These are phyloP conservation scores for Pseudotsuga menziesii DNA, from an alignment of 75 land plant genomes.

Conservation along the genomic window DNA sequence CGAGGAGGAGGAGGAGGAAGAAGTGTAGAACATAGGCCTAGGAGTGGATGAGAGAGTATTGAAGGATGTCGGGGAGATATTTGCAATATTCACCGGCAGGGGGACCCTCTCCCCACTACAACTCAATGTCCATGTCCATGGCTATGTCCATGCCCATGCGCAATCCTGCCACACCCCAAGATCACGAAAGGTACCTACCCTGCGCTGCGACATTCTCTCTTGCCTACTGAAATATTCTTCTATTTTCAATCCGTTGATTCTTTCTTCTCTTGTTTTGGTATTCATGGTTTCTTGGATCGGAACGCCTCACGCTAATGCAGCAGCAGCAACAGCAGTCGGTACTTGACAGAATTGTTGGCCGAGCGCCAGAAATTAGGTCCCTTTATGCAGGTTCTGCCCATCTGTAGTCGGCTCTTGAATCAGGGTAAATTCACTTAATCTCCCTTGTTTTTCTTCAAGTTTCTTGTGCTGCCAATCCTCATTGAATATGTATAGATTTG, in stretches of 20 bases:
- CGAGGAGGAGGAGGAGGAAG: background rate
- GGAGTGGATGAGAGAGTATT: background rate
- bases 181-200: slow-evolving; percentile 5
- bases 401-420: slow-evolving; percentile 65
- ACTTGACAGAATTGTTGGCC: slow-evolving; percentile 64
- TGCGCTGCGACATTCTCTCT: too few relatives aligned
- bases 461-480: too few relatives aligned
- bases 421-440: slow-evolving; percentile 38
- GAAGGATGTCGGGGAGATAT: slow-evolving; percentile 8
- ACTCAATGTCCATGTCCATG: background rate
- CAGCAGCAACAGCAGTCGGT: slow-evolving; percentile 23
- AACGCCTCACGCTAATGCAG: background rate
- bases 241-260: background rate
- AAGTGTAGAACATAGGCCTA: background rate
- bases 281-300: background rate
- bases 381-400: slow-evolving; percentile 69
- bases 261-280: background rate
- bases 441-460: too few relatives aligned
- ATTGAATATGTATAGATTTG: too few relatives aligned
- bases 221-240: too few relatives aligned
- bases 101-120: slow-evolving; percentile 2
- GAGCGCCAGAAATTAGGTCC: slow-evolving; percentile 73
- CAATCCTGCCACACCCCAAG: slow-evolving; percentile 6
- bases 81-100: slow-evolving; percentile 12
- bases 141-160: slow-evolving; percentile 6